Evolutionary conservation across 495 filamentous ascomycete genomes (phyloP).

Genomic region (Xylaria castorea): DNA sequence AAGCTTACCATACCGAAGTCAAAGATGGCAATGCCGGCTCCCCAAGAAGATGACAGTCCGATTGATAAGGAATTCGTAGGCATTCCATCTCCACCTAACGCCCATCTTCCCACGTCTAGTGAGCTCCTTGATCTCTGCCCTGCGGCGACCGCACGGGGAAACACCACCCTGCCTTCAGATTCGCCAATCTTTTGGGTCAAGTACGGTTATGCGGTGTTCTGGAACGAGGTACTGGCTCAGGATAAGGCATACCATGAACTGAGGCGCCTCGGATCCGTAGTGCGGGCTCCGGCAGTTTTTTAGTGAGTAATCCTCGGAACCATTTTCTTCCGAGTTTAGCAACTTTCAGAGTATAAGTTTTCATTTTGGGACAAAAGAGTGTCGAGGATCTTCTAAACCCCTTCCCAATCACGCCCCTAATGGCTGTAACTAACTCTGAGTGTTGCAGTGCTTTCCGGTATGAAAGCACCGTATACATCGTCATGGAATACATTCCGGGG

Average conservation of each 20-base stretch:
- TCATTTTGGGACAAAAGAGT: too few species aligned
- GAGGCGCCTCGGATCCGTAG: neutral
- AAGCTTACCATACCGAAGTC: neutral
- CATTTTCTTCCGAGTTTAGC: too few species aligned
- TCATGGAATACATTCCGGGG: slow-evolving; percentile 8
- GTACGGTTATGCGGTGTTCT: neutral
- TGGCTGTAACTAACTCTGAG: too few species aligned
- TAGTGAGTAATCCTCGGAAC: too few species aligned
- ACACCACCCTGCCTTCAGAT: neutral
- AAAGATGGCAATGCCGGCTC: neutral
- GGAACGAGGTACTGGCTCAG: slow-evolving; percentile 2
- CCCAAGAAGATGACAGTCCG: neutral
- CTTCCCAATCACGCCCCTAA: too few species aligned
- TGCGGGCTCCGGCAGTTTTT: slow-evolving; percentile 3
- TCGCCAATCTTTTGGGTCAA: slow-evolving; percentile 7
- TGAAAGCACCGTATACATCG: neutral
- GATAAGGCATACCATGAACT: neutral
- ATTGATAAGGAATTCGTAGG: neutral
- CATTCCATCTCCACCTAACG: neutral
- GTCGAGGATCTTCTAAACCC: too few species aligned
- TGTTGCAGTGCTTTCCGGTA: slow-evolving; percentile 1
- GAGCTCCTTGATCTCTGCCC: slow-evolving; percentile 2
- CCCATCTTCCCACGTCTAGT: neutral
- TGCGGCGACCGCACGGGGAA: neutral
- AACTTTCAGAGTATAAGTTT: too few species aligned